Evolutionary conservation across 2,329 filamentous ascomycete species (phyloP), one percentile per base, ranked within the genome.

Genomic region (Domatiomyces globalis): DNA sequence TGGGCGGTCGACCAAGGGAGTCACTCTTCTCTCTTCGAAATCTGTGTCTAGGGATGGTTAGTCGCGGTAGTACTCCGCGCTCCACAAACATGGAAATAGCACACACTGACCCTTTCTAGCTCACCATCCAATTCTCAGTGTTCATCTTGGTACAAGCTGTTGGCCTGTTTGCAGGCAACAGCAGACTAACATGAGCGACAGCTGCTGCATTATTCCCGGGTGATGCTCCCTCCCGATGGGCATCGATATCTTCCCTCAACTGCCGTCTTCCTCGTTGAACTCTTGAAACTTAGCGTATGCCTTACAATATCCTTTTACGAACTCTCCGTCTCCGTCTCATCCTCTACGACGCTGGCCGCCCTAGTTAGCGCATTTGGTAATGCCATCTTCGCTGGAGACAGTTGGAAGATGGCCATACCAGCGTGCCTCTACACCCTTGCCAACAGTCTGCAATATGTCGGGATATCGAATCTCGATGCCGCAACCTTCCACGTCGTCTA

Each of bases 161-260:
- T 33, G 33, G 29, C 20, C 29, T 33, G n/a, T 43, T 39, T 10
- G 7, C n/a, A n/a, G 17, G 33, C 33, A 15, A 15, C 33, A 39
- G 15, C 33, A 39, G 33, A 53, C 51, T 60, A 33, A 57, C 52
- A 5, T 20, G 47, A 61, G 52, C 22, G 12, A 29, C 63, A 90
- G 86, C 77, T 95, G 51, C 85, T 95, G 76, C 90, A 95, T 71
- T 95, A 96, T 68, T 95, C 89, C 27, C 81, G 89, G 58, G 81
- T 94, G 54, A 95, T 95, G 89, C 85, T 88, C n/a, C 76, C 82
- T 8, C 74, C 78, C 8, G 81, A 83, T 65, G 86, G 87, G 59
- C 86, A 89, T 63, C 83, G 89, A 65, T 96, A 95, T 69, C 87
- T 92, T 61, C 83, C 90, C 42, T 95, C 89, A 43, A 96, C 92